Conservation (phyloP, 352 stramenopile genomes). For the Phytophthora pluvialis region DNA sequence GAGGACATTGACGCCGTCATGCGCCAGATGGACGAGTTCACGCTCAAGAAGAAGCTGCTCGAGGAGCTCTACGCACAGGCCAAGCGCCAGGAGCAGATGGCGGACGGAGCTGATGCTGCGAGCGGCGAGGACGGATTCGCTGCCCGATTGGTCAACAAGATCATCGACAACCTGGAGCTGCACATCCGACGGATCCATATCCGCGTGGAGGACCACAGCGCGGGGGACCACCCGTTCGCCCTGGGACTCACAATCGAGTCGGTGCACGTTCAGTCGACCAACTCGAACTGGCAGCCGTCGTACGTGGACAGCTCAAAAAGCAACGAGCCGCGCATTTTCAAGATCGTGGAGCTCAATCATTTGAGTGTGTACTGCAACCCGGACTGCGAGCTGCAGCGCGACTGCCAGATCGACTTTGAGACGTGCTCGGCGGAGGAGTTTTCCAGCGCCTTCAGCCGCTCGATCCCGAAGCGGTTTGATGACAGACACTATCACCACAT, state of each 20-base stretch:
- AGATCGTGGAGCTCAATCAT: conserved; percentile 89
- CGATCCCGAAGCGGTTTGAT: conserved; percentile 88
- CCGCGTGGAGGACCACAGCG: conserved; percentile 76
- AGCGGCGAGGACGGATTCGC: conserved; percentile 70
- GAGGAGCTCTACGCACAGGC: conserved; percentile 80
- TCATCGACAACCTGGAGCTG: conserved; percentile 91
- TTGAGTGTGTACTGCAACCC: conserved; percentile 88
- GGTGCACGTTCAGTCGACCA: conserved; percentile 87
- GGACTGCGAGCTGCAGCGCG: conserved; percentile 69
- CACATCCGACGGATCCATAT: conserved; percentile 89
- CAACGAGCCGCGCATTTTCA: conserved; percentile 89
- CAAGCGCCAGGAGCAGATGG: conserved; percentile 63
- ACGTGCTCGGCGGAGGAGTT: conserved; percentile 83
- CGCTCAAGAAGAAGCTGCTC: conserved; percentile 85
- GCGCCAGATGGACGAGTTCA: conserved; percentile 78
- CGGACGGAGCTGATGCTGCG: conserved; percentile 4
- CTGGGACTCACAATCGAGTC: conserved; percentile 86
- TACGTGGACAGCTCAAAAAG: conserved; percentile 83
- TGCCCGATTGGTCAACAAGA: conserved; percentile 85
- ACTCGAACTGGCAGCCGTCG: conserved; percentile 86
- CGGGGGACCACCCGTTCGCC: conserved; percentile 83
- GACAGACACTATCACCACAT: conserved; percentile 64
- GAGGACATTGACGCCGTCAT: conserved; percentile 83
- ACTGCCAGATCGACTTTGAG: conserved; percentile 64
- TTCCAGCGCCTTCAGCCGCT: conserved; percentile 71